A percentile compares a stretch with the other conserved stretches of the same genome.
Conservation (phyloP, 352 stramenopile species). For the Phytopythium litorale region DNA sequence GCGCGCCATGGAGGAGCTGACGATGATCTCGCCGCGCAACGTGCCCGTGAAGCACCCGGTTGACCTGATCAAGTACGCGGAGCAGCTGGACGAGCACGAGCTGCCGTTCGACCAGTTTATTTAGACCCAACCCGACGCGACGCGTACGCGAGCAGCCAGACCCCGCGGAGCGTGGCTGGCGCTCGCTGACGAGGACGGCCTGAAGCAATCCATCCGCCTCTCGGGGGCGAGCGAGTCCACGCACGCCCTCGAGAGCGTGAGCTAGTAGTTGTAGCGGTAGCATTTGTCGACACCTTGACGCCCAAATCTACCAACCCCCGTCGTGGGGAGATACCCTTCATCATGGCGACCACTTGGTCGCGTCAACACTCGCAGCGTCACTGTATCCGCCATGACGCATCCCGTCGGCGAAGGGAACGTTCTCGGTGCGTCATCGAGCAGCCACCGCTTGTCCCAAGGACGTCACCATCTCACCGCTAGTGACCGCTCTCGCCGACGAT, state of each 20-base stretch:
- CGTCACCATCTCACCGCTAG: background rate
- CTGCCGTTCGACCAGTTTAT: constrained; percentile 54
- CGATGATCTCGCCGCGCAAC: constrained; percentile 74
- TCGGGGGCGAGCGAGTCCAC: background rate
- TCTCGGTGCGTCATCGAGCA: background rate
- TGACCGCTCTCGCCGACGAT: background rate
- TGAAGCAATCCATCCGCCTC: background rate
- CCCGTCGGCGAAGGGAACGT: background rate
- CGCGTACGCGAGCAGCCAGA: constrained; percentile 12
- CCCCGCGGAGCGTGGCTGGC: constrained; percentile 12
- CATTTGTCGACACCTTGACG: constrained; percentile 5
- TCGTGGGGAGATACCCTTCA: constrained; percentile 1
- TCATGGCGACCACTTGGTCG: background rate
- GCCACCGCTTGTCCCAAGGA: background rate
- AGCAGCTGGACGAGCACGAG: constrained; percentile 70
- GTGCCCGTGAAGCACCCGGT: constrained; percentile 74
- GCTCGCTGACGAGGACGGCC: background rate
- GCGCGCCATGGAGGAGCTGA: constrained; percentile 69
- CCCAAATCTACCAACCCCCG: constrained; percentile 1
- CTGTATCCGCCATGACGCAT: background rate
- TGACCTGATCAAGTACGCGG: constrained; percentile 84
- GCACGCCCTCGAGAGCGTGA: background rate
- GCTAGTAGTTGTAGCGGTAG: constrained; percentile 6
- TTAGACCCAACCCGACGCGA: constrained; percentile 24
- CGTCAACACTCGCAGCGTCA: background rate